Evolutionary conservation across 257 asterid genomes (phyloP), one percentile per base, ranked within the genome.

Genomic region (Ilex aquifolium): DNA sequence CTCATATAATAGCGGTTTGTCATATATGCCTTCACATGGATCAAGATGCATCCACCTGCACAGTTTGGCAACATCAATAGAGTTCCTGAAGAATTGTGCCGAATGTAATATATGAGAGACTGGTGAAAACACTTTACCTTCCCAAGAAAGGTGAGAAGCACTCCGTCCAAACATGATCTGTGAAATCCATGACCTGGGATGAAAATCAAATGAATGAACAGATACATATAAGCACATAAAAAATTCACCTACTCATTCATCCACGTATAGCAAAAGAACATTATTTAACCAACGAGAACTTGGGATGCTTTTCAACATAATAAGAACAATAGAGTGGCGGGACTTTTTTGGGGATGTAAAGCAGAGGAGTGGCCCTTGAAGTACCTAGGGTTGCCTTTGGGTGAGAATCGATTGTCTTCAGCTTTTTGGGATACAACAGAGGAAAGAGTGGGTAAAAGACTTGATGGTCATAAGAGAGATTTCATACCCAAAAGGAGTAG

Each of bases 11-110:
- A 92, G 74, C 36, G 97, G 98, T 57, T 76, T 92, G 87, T 87
- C 97, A 68, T 85, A 86, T 66, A 85, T 89, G 76, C 95, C 98
- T 75, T 92, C 98, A 73, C 98, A 92, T 32, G 98, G 95, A 79
- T 92, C 98, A 69, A 92, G 95, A 74, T 92, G 98, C 90, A 92
- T 85, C 98, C 98, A 92, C 79, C 98, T 92, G 95, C 77, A 82
- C n/a, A 68, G 53, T 39, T 29, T 75, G 27, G 27, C 27, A 21
- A 65, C 60, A 71, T 56, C 48, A 73, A 54, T 44, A 62, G 40
- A 36, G 14, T 58, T 68, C 62, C 56, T 32, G 66, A 46, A 64
- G 36, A 56, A 66, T 74, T 67, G 62, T 44, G 36, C 15, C 36
- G 56, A 40, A 74, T 14, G 52, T 46, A 68, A 48, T 13, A 53